These are phyloP conservation scores for Hypoxylon perforatum DNA, from an alignment of 495 filamentous ascomycete species.

Conservation along the genomic window DNA sequence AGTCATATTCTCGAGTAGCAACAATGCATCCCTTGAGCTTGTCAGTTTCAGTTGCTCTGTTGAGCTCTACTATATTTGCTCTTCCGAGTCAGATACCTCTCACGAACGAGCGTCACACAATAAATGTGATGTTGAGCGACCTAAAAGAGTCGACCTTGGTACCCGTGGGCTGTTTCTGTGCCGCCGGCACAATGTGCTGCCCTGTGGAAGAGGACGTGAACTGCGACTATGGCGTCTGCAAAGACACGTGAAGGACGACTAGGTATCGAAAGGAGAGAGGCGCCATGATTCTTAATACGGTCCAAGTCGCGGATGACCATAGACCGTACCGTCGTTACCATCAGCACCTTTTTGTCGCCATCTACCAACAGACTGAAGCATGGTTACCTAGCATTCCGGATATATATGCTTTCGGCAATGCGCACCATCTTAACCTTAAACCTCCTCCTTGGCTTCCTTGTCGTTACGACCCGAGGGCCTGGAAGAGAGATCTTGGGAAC, in stretches of 20 bases:
- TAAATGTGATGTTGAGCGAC: constrained; percentile 9
- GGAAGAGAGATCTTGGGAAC: no score
- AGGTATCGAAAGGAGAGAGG: neutral
- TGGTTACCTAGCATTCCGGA: no score
- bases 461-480: no score
- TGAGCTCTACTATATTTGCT: neutral
- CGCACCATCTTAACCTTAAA: no score
- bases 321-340: no score
- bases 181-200: constrained; percentile 34
- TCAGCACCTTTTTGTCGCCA: no score
- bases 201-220: constrained; percentile 12
- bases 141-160: neutral
- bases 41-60: neutral
- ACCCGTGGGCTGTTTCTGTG: constrained; percentile 28
- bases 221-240: constrained; percentile 28
- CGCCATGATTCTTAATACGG: neutral
- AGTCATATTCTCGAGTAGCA: neutral
- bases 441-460: no score
- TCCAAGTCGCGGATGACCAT: neutral
- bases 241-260: constrained; percentile 1
- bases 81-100: constrained; percentile 30
- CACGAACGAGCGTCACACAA: neutral
- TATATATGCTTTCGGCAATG: no score
- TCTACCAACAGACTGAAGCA: no score
- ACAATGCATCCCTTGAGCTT: neutral